Evolutionary conservation across 2,329 filamentous ascomycete species (phyloP), one percentile per base, ranked within the genome.

Genomic region (Parastagonospora nodorum): DNA sequence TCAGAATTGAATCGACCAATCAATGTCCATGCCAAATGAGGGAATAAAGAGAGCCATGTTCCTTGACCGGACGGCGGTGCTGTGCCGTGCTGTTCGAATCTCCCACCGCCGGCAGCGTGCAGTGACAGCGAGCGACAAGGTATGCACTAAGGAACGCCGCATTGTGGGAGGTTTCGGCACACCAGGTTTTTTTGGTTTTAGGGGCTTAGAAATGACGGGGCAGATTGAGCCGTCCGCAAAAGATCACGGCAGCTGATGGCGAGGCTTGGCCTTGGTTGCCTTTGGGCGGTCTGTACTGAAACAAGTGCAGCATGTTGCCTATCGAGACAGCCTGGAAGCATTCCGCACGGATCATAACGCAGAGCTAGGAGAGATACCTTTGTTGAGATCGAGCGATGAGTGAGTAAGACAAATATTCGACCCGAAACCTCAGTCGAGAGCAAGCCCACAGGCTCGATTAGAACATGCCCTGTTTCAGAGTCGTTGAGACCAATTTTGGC

Each of bases 1-100:
- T 31, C 40, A 54, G 44, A 12, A 11, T 32, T 4, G 12, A 8
- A 45, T 55, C 27, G 40, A 33, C 49, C 42, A 62, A 58, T 59
- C n/a, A 14, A 36, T 5, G n/a, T 11, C 15, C 1, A 24, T 27
- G 15, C 28, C 27, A 32, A 24, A 42, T 33, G 31, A 45, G 41
- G 32, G 41, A 14, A 28, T 45, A 32, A 44, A 24, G 16, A 51
- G 53, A 51, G 43, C 27, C 29, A 29, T 55, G 14, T 49, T 40
- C 44, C 47, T 49, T 64, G 50, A 63, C 54, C 56, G 53, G 48
- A 60, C 40, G 36, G 39, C 48, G 41, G 32, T 45, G 45, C 19
- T 68, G 65, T 58, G 45, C 19, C 67, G 65, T 58, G 61, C 56
- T 68, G 67, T 60, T 61, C 62, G 56, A 66, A 62, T 60, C 48